Evolutionary conservation across 345 rosid genomes (phyloP).

Genomic region (Hibiscus mutabilis): DNA sequence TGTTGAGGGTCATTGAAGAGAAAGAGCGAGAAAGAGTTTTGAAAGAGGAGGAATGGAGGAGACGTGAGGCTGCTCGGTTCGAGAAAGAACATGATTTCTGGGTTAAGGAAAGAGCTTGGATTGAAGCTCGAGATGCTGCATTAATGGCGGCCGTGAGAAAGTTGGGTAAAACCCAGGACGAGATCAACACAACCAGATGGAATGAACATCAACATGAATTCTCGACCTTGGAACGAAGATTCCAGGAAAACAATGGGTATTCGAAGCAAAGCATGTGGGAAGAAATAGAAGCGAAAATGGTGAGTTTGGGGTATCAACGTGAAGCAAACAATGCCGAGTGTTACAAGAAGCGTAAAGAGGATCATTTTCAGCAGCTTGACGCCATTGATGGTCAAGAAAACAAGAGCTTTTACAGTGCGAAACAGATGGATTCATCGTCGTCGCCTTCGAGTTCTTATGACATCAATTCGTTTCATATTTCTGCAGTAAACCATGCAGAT

Average conservation of each 20-base stretch:
- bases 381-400: slow-evolving; percentile 15
- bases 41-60: slow-evolving; percentile 50
- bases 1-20: slow-evolving; percentile 43
- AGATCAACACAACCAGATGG: slow-evolving; percentile 15
- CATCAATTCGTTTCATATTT: slow-evolving; percentile 13
- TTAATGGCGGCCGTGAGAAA: slow-evolving; percentile 40
- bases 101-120: slow-evolving; percentile 49
- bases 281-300: slow-evolving; percentile 39
- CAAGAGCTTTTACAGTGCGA: background rate
- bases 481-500: slow-evolving; percentile 20
- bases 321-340: slow-evolving; percentile 20
- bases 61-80: slow-evolving; percentile 36
- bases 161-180: background rate
- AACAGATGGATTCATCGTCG: slow-evolving; percentile 12
- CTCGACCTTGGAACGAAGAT: slow-evolving; percentile 29
- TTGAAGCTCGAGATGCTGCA: slow-evolving; percentile 44
- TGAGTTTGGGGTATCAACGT: slow-evolving; percentile 29
- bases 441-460: slow-evolving; percentile 14
- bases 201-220: slow-evolving; percentile 41
- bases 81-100: slow-evolving; percentile 37
- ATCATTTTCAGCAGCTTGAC: slow-evolving; percentile 16
- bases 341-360: slow-evolving; percentile 27
- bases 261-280: slow-evolving; percentile 32
- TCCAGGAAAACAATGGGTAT: slow-evolving; percentile 23
- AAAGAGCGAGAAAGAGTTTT: slow-evolving; percentile 40